Evolutionary conservation across 176 grass and related monocot species (phyloP), one percentile per base, ranked within the genome.

Genomic region (Raddia distichophylla): DNA sequence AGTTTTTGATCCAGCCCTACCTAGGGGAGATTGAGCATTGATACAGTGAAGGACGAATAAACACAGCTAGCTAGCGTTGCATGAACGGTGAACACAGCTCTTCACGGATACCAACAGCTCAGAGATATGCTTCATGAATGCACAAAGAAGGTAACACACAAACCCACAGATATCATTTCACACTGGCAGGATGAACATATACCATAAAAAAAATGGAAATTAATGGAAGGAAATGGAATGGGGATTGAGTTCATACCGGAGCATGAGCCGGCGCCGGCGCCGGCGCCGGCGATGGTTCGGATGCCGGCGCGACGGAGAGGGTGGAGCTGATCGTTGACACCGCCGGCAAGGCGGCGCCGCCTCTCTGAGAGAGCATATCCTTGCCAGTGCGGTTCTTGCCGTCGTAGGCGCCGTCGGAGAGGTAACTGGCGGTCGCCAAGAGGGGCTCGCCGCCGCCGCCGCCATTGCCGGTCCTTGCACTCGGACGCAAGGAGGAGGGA

Each of bases 371-470:
- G 63, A 65, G 51, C 35, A 73, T 53, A 35, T 55, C 79, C n/a
- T 83, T 80, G 42, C 69, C 60, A 8, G 34, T 83, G 77, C 45
- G 77, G 63, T 83, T 92, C 71, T 64, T 72, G 40, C 51, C 57
- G 60, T 40, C 43, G 46, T 50, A 56, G 78, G 8, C 83, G 47
- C 14, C 75, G 40, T 7, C 5, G 35, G 5, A 50, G 27, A 66
- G 79, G 40, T 67, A 69, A 22, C 53, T 76, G 5, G 90, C 81
- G 3, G 68, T 86, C 53, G 72, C 82, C 60, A 90, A 18, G 8
- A 86, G 79, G 73, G 60, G 76, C 63, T 34, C 71, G 18, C 81
- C 77, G 73, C 69, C 57, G n/a, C 51, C 90, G 22, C 12, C 83
- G 11, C 73, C 87, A 34, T 59, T 70, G 19, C 64, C 9, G 13